These are phyloP conservation scores for Leccinum longicurvipes DNA, from an alignment of 768 basidiomycete species.

Conservation along the genomic window DNA sequence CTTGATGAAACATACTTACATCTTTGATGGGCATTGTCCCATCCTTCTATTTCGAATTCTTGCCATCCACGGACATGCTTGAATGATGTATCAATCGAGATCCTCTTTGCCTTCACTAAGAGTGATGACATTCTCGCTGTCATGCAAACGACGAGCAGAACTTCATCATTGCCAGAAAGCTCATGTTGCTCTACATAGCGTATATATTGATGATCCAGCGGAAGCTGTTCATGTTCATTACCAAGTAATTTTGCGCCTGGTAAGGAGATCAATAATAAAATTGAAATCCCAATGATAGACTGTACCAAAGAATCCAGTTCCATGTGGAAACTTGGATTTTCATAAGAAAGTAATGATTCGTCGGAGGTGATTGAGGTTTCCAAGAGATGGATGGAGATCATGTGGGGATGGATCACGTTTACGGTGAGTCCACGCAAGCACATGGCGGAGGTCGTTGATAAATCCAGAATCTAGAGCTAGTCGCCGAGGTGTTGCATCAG, in stretches of 20 bases:
- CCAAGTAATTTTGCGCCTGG: background rate
- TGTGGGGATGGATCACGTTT: background rate
- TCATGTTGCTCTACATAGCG: background rate
- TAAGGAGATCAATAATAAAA: background rate
- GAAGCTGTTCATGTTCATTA: background rate
- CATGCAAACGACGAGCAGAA: background rate
- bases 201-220: background rate
- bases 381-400: background rate
- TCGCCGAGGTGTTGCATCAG: background rate
- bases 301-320: background rate
- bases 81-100: background rate
- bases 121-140: background rate
- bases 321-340: background rate
- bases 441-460: background rate
- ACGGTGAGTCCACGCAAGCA: background rate
- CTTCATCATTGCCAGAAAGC: no score
- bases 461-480: background rate
- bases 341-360: background rate
- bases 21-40: background rate
- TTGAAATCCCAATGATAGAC: background rate
- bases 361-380: background rate
- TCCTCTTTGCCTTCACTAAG: background rate
- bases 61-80: background rate
- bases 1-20: no score
- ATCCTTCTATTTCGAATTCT: background rate